Conservation (phyloP, 306 rosid genomes). For the Hippophae tibetana region DNA sequence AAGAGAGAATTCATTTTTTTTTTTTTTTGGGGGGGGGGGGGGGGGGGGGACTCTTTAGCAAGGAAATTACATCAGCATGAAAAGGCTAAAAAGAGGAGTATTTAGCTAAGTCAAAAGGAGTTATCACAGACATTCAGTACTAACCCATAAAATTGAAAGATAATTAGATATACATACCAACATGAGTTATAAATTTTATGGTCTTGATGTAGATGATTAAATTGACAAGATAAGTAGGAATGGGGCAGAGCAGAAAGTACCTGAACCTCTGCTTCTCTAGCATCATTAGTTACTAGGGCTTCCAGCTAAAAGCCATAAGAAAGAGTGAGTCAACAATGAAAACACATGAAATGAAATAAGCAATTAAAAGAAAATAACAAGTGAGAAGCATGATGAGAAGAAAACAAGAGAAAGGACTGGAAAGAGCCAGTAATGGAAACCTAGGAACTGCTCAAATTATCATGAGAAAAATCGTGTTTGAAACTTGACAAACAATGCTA, state of each 20-base stretch:
- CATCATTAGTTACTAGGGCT: slow-evolving; percentile 59
- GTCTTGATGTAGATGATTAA: not conserved
- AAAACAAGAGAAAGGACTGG: not conserved
- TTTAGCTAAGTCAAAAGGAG: not conserved
- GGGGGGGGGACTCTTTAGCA: too few species aligned
- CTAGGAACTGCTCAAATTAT: too few species aligned
- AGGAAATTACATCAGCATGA: not conserved
- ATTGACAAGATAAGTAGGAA: not conserved
- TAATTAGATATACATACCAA: not conserved
- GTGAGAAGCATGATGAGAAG: not conserved
- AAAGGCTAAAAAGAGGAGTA: not conserved
- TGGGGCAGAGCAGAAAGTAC: slow-evolving; percentile 20
- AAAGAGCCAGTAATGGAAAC: not conserved
- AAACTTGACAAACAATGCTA: too few species aligned
- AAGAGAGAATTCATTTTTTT: not conserved
- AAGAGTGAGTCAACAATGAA: slow-evolving; percentile 12
- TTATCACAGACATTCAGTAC: not conserved
- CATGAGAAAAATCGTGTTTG: too few species aligned
- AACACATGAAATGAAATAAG: not conserved
- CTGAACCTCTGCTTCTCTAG: slow-evolving; percentile 76
- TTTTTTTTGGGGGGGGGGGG: too few species aligned
- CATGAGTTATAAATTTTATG: not conserved
- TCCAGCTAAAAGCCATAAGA: slow-evolving; percentile 60
- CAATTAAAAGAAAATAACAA: too few species aligned
- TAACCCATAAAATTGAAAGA: not conserved